Conservation (phyloP, 2,329 filamentous ascomycete species). For the Claviceps sp. region DNA sequence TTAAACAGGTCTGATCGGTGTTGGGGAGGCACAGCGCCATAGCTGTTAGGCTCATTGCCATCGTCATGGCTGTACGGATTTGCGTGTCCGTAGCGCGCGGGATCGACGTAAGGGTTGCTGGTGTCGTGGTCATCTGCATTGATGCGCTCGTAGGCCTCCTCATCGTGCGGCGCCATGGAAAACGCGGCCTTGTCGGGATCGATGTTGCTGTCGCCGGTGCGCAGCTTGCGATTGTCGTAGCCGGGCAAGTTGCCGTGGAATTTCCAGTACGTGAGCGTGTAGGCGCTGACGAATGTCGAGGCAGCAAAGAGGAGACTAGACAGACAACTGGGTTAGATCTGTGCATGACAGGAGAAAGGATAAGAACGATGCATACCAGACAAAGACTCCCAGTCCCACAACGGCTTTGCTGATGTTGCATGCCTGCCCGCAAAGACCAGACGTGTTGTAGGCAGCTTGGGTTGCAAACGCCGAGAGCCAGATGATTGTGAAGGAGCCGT, state of each 20-base stretch:
- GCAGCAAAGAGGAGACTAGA: constrained; percentile 40
- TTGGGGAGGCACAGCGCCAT: constrained; percentile 22
- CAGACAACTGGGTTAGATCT: background rate
- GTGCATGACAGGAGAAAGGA: background rate
- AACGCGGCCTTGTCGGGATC: constrained; percentile 59
- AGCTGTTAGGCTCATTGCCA: constrained; percentile 25
- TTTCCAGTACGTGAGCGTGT: constrained; percentile 47
- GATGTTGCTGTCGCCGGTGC: constrained; percentile 35
- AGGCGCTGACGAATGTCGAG: constrained; percentile 43
- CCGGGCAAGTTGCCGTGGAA: constrained; percentile 49
- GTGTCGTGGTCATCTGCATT: constrained; percentile 41
- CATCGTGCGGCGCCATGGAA: constrained; percentile 52
- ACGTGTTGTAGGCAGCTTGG: constrained; percentile 50
- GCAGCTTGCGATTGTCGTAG: constrained; percentile 37
- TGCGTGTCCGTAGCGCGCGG: constrained; percentile 22
- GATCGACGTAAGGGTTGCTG: constrained; percentile 18
- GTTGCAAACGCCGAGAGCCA: constrained; percentile 56
- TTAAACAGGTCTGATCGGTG: constrained; percentile 33
- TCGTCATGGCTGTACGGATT: constrained; percentile 26
- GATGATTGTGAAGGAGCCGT: constrained; percentile 43
- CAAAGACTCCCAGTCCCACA: constrained; percentile 48
- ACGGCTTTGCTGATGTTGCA: constrained; percentile 50
- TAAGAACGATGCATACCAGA: constrained; percentile 34
- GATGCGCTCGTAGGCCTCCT: constrained; percentile 51
- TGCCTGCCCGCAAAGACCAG: constrained; percentile 37